A percentile compares a stretch with the other conserved stretches of the same genome.
Evolutionary conservation across 176 grass and related monocot species (phyloP).

Genomic region (Otatea glauca): DNA sequence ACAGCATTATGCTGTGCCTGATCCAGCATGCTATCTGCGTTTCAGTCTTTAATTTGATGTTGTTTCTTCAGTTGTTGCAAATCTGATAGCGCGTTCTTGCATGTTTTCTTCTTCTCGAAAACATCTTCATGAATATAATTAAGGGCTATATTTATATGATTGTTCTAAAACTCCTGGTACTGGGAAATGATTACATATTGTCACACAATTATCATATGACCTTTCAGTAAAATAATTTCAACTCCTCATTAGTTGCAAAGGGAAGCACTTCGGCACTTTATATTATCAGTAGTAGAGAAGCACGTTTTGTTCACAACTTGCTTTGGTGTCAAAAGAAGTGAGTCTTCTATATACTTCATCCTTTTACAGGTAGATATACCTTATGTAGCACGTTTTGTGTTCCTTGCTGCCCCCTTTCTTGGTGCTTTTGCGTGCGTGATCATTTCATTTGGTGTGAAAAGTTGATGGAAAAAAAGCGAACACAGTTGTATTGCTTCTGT

Average conservation of each 20-base stretch:
- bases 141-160: not conserved
- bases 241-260: slow-evolving; percentile 41
- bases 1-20: not conserved
- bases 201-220: not conserved
- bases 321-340: not conserved
- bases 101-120: not conserved
- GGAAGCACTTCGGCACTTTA: slow-evolving; percentile 29
- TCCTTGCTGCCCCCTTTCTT: not conserved
- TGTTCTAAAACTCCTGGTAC: not conserved
- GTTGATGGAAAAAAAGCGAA: not conserved
- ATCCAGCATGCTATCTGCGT: slow-evolving; percentile 3
- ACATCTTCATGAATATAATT: not conserved
- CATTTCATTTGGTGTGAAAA: slow-evolving; percentile 3
- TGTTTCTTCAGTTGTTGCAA: not conserved
- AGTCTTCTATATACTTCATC: not conserved
- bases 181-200: not conserved
- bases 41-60: not conserved
- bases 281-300: slow-evolving; percentile 34
- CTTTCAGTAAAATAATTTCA: not conserved
- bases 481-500: not conserved
- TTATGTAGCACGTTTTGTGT: slow-evolving; percentile 48
- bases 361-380: slow-evolving; percentile 24
- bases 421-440: not conserved
- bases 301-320: not conserved
- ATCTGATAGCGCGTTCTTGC: not conserved